Percentiles rank a stretch among this genome's conserved stretches.
phyloP scores from a whole-genome alignment of 2,329 filamentous ascomycete genomes.

The Aspergillus pseudonomiae region DNA sequence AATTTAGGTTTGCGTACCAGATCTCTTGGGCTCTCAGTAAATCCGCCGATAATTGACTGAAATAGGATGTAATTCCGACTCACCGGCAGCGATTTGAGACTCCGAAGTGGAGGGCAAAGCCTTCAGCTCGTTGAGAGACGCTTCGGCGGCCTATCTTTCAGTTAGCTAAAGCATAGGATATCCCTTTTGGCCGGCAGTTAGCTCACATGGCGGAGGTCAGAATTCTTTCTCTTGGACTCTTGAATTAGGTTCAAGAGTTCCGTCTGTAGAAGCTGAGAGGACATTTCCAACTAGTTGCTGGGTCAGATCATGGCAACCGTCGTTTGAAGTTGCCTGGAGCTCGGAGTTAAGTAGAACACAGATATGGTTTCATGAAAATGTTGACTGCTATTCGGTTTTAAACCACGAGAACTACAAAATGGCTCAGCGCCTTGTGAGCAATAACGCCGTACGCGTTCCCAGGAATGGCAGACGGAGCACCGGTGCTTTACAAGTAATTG shows the following conservation, averaged over 20 bases:
- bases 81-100: slow-evolving; percentile 72
- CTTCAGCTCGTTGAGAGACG: slow-evolving; percentile 88
- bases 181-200: slow-evolving; percentile 17
- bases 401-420: neutral
- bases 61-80: slow-evolving; percentile 15
- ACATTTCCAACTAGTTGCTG: slow-evolving; percentile 64
- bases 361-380: slow-evolving; percentile 19
- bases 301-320: slow-evolving; percentile 36
- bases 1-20: slow-evolving; percentile 80
- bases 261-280: slow-evolving; percentile 82
- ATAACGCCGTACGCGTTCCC: neutral
- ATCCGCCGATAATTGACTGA: neutral
- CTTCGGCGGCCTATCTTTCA: slow-evolving; percentile 75
- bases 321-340: slow-evolving; percentile 12
- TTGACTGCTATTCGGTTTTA: neutral
- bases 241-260: slow-evolving; percentile 90
- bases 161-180: slow-evolving; percentile 23
- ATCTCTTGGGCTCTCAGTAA: slow-evolving; percentile 59
- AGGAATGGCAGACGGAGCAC: neutral
- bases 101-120: slow-evolving; percentile 73
- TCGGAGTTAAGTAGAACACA: slow-evolving; percentile 19
- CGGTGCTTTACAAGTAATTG: neutral
- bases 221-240: slow-evolving; percentile 93
- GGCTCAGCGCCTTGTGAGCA: neutral
- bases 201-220: slow-evolving; percentile 74